Evolutionary conservation across 352 stramenopile genomes (phyloP).

Genomic region (Pythium grandisporangium): DNA sequence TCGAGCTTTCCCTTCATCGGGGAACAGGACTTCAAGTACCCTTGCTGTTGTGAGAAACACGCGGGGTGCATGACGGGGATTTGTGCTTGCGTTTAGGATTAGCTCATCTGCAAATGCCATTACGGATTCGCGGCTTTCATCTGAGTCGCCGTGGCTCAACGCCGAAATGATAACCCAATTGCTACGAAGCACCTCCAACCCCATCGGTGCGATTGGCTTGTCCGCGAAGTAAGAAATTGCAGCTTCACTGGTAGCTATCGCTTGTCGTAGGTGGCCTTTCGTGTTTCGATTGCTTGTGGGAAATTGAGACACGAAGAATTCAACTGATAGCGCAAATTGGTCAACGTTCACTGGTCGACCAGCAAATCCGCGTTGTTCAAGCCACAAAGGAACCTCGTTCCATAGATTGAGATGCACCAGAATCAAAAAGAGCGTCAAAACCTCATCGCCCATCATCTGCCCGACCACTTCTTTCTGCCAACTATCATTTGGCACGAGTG

Average conservation of each 20-base stretch:
- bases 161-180: slow-evolving; percentile 9
- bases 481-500: neutral
- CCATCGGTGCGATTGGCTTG: slow-evolving; percentile 1
- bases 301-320: neutral
- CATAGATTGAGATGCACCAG: slow-evolving; percentile 6
- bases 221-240: slow-evolving; percentile 2
- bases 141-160: neutral
- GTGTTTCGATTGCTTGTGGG: too few species aligned
- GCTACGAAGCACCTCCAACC: slow-evolving; percentile 8
- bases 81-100: too few species aligned
- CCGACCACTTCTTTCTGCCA: slow-evolving; percentile 1
- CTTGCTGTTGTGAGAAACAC: neutral
- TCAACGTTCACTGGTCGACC: slow-evolving; percentile 2
- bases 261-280: neutral
- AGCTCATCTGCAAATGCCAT: neutral
- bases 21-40: neutral
- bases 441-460: slow-evolving; percentile 12
- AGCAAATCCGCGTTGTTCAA: slow-evolving; percentile 2
- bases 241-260: slow-evolving; percentile 1
- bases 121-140: neutral
- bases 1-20: too few species aligned
- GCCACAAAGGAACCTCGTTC: slow-evolving; percentile 3
- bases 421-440: slow-evolving; percentile 7
- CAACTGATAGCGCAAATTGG: slow-evolving; percentile 2
- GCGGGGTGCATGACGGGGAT: too few species aligned